A percentile compares a stretch with the other conserved stretches of the same genome.
These are phyloP conservation scores for Conidiobolus incongruus DNA, from an alignment of 371 early-diverging fungal genomes.

Conservation along the genomic window DNA sequence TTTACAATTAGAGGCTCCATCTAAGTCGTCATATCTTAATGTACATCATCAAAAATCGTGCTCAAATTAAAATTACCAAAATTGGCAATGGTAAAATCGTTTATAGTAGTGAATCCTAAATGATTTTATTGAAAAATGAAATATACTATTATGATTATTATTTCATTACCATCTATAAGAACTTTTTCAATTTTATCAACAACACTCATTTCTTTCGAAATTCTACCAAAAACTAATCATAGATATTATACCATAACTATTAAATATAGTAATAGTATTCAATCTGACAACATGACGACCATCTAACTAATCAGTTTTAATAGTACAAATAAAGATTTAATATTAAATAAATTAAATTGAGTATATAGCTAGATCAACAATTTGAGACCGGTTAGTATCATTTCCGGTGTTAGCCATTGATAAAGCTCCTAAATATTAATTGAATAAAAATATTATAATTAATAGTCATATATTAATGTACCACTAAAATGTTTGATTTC, in stretches of 20 bases:
- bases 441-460: too few relatives aligned
- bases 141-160: neutral
- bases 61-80: slow-evolving; percentile 40
- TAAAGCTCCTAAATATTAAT: slow-evolving; percentile 13
- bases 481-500: slow-evolving; percentile 30
- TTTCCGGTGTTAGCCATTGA: slow-evolving; percentile 90
- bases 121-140: slow-evolving; percentile 11
- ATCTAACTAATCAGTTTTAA: slow-evolving; percentile 76
- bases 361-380: too few relatives aligned
- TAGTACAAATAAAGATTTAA: slow-evolving; percentile 74
- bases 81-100: slow-evolving; percentile 34
- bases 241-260: neutral
- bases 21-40: too few relatives aligned
- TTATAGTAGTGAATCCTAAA: slow-evolving; percentile 38
- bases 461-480: too few relatives aligned
- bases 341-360: slow-evolving; percentile 10
- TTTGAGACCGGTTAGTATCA: slow-evolving; percentile 92
- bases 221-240: slow-evolving; percentile 78
- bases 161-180: slow-evolving; percentile 1
- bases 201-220: slow-evolving; percentile 25
- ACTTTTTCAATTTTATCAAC: slow-evolving; percentile 8
- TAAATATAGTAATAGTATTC: slow-evolving; percentile 5
- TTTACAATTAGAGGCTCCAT: too few relatives aligned
- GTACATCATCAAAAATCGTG: slow-evolving; percentile 5
- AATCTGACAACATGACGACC: slow-evolving; percentile 71